These are phyloP conservation scores for Diaporthe vexans DNA, from an alignment of 2,329 filamentous ascomycete genomes.

Conservation along the genomic window DNA sequence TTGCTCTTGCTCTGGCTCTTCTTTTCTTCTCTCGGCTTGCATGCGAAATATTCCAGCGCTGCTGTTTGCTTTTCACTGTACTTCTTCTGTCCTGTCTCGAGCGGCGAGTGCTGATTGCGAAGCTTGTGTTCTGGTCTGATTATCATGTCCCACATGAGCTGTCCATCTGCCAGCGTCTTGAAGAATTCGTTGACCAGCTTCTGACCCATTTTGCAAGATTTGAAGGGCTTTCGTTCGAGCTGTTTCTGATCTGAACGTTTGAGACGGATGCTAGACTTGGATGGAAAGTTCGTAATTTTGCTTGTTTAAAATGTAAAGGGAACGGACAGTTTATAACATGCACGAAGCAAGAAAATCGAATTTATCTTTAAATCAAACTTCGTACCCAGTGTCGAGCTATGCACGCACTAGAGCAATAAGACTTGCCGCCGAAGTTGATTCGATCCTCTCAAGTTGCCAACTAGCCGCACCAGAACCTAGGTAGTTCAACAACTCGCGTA, in stretches of 20 bases:
- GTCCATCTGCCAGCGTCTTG: conserved; percentile 9
- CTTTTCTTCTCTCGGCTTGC: background rate
- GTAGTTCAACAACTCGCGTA: background rate
- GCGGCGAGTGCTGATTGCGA: background rate
- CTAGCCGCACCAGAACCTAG: background rate
- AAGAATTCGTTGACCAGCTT: conserved; percentile 16
- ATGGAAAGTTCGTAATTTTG: too few species aligned
- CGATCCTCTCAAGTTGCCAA: background rate
- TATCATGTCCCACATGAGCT: background rate
- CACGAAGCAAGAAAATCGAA: background rate
- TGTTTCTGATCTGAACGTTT: too few species aligned
- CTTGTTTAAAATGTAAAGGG: too few species aligned
- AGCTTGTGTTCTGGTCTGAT: conserved; percentile 15
- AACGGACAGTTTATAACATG: too few species aligned
- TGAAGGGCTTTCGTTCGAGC: too few species aligned
- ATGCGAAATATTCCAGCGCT: conserved; percentile 10
- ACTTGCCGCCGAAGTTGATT: too few species aligned
- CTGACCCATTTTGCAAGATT: background rate
- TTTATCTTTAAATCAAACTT: background rate
- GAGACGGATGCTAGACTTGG: background rate
- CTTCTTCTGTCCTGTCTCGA: background rate
- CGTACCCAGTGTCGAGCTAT: background rate
- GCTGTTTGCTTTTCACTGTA: conserved; percentile 3
- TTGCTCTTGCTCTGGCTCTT: background rate
- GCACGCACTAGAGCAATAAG: background rate